These are phyloP conservation scores for Oryza officinalis DNA, from an alignment of 176 grass and related monocot genomes.

Conservation along the genomic window DNA sequence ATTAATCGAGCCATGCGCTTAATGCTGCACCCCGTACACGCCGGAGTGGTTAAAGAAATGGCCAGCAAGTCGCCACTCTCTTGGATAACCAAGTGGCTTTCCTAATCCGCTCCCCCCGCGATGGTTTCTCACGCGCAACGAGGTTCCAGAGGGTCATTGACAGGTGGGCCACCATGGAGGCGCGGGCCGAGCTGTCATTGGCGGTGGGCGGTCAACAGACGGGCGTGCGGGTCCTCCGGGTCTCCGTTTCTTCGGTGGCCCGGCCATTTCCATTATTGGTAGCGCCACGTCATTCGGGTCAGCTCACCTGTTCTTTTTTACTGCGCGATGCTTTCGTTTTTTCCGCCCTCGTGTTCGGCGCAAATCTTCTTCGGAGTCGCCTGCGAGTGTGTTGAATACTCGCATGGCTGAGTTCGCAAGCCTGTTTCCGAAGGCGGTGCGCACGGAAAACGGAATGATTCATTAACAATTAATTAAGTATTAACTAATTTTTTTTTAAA, in stretches of 20 bases:
- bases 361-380: not conserved
- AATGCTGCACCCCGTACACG: not conserved
- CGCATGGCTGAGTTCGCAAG: no score
- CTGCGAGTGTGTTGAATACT: not conserved
- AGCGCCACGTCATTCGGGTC: conserved; percentile 7
- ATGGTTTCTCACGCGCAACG: not conserved
- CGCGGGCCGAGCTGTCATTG: not conserved
- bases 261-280: conserved; percentile 42
- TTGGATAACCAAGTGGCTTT: not conserved
- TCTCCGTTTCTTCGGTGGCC: not conserved
- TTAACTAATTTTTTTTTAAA: no score
- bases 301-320: not conserved
- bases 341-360: conserved; percentile 5
- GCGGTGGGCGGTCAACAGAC: no score
- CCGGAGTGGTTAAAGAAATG: not conserved
- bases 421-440: no score
- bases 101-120: not conserved
- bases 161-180: not conserved
- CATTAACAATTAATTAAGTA: no score
- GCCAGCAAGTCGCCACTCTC: not conserved
- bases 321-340: not conserved
- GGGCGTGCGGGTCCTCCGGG: not conserved
- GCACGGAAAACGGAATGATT: no score
- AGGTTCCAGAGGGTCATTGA: not conserved
- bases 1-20: not conserved